Conservation (phyloP, 2,329 filamentous ascomycete species). For the Byssoonygena ceratinophila region DNA sequence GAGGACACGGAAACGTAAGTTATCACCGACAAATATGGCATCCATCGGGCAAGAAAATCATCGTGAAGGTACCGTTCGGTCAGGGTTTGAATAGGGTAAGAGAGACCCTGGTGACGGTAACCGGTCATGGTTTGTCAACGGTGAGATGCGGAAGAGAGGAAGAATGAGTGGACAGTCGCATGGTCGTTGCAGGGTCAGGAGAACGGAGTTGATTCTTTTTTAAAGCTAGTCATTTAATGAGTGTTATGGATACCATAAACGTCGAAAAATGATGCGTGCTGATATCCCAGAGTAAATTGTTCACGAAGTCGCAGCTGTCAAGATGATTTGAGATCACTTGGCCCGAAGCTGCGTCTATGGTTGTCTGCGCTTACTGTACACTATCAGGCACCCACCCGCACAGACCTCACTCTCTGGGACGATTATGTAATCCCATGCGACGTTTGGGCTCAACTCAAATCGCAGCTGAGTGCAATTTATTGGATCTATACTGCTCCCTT, state of each 20-base stretch:
- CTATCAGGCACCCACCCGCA: too few relatives aligned
- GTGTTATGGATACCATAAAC: neutral
- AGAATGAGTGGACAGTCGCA: neutral
- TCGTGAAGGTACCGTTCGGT: conserved; percentile 21
- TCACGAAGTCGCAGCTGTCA: too few relatives aligned
- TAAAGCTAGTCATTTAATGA: neutral
- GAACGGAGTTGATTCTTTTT: neutral
- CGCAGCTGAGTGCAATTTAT: neutral
- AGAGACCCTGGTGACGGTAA: conserved; percentile 1
- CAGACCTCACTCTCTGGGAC: neutral
- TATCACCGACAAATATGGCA: conserved; percentile 24
- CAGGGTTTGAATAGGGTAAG: conserved; percentile 17
- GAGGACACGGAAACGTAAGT: conserved; percentile 24
- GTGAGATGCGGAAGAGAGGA: neutral
- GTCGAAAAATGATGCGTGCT: neutral
- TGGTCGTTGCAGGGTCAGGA: neutral
- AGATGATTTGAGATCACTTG: neutral
- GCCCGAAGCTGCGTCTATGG: neutral
- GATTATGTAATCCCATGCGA: neutral
- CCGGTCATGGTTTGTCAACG: conserved; percentile 7
- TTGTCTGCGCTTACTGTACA: neutral
- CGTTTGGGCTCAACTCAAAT: neutral
- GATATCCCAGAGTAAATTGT: too few relatives aligned
- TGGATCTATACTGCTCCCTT: neutral
- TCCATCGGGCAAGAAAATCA: conserved; percentile 25